Evolutionary conservation across 805 yeast genomes (phyloP), one percentile per base, ranked within the genome.

Genomic region (Candida golubevii): DNA sequence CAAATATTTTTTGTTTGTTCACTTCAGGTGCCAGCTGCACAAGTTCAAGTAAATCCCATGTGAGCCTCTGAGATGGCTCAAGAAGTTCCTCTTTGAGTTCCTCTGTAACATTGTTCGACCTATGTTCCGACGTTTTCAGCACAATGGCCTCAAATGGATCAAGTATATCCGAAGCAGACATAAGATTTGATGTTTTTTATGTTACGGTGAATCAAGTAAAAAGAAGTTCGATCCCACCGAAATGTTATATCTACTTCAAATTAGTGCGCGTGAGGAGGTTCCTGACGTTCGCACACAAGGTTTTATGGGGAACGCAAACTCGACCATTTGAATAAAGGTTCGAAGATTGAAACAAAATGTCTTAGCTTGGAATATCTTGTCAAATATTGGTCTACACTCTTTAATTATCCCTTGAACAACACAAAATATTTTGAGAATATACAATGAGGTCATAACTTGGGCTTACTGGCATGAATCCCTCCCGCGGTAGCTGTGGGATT

Each of bases 41-140:
- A 15, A 78, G 60, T 56, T 85, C 86, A 7, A 90, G 69, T 51
- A 91, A 68, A 38, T 79, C 83, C 84, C 90, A 80, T 0, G 85
- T 72, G 15, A 91, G 67, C 36, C 71, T 69, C 36, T 74, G 71
- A 0, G 82, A 73, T 0, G 97, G 96, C 12, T 74, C 75, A 31
- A 89, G 66, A 42, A 79, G 81, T 38, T 72, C 75, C 13, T 41
- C 44, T 18, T 39, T 29, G 33, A 52, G 47, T 30, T 50, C 50
- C 1, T 48, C 40, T 6, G 38, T 33, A n/a, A 39, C 37, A 29
- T 15, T 40, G 12, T 10, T 26, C n/a, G 48, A 10, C 6, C 36
- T 40, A 12, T 26, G 26, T 13, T 31, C 38, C 2, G 38, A 15
- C 11, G 15, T 13, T 34, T 31, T 18, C 46, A 42, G 38, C n/a